Conservation (phyloP, 495 filamentous ascomycete species). For the Lasiosphaeris hirsuta region DNA sequence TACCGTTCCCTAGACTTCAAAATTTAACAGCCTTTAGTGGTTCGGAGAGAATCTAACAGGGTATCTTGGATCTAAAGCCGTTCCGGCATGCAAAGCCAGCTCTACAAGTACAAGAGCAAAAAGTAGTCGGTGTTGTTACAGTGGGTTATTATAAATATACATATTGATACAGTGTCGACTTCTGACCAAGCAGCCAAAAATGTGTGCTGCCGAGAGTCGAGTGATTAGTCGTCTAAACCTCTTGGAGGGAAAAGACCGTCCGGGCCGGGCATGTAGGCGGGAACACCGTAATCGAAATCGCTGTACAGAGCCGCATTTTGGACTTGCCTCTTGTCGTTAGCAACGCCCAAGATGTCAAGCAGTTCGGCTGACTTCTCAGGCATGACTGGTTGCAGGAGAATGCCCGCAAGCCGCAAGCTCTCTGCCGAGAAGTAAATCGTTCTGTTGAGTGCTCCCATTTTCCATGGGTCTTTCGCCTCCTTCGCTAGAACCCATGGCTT, state of each 20-base stretch:
- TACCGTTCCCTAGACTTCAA: too few species aligned
- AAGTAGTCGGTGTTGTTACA: neutral
- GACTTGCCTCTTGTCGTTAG: conserved; percentile 54
- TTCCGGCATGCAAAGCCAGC: neutral
- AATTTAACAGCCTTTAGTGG: too few species aligned
- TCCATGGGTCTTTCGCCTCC: conserved; percentile 1
- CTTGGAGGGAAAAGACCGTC: conserved; percentile 37
- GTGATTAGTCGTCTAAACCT: conserved; percentile 18
- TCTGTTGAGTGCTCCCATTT: conserved; percentile 20
- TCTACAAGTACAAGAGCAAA: neutral
- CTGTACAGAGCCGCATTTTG: conserved; percentile 51
- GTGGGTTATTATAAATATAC: conserved; percentile 10
- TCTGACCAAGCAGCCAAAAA: neutral
- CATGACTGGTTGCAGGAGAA: conserved; percentile 88
- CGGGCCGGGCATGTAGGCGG: conserved; percentile 45
- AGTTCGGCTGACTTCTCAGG: conserved; percentile 72
- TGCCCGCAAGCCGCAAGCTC: conserved; percentile 73
- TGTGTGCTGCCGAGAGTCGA: neutral
- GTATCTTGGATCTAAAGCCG: conserved; percentile 9
- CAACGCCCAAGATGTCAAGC: conserved; percentile 74
- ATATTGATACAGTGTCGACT: neutral
- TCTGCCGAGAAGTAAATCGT: conserved; percentile 71
- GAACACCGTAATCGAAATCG: conserved; percentile 67
- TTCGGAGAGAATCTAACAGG: neutral
- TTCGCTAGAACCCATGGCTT: conserved; percentile 36